Percentiles rank a stretch among this genome's conserved stretches.
Conservation (phyloP, 192 early-diverging fungal genomes). For the Coemansia sp. region DNA sequence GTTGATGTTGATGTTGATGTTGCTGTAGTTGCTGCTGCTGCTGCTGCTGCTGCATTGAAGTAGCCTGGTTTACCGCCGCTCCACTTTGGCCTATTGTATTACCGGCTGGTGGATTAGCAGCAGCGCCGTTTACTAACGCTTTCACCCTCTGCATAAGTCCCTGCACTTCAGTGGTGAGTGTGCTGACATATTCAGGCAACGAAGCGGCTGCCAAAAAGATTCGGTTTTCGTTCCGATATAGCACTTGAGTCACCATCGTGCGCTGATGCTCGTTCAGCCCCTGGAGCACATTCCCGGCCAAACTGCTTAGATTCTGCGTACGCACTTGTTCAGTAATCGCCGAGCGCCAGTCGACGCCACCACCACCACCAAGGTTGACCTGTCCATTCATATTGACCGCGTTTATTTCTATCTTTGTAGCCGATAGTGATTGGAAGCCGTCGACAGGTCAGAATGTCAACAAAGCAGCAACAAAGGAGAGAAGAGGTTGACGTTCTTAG, state of each 20-base stretch:
- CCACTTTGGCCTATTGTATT: constrained; percentile 7
- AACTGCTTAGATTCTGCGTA: constrained; percentile 11
- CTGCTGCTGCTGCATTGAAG: constrained; percentile 12
- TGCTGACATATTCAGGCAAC: constrained; percentile 30
- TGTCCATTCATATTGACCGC: constrained; percentile 29
- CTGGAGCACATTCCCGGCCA: constrained; percentile 19
- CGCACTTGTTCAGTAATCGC: constrained; percentile 23
- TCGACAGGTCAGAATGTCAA: background rate
- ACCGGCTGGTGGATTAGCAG: constrained; percentile 1
- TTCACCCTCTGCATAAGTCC: constrained; percentile 22
- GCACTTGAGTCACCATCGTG: constrained; percentile 1
- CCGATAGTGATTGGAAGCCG: background rate
- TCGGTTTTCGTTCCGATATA: constrained; percentile 16
- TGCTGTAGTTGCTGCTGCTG: too few relatives aligned
- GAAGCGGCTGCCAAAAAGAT: constrained; percentile 17
- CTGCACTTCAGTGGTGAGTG: constrained; percentile 9
- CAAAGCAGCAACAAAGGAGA: background rate
- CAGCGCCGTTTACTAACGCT: background rate
- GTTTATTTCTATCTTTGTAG: background rate
- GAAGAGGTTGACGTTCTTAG: background rate
- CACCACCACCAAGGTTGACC: constrained; percentile 16
- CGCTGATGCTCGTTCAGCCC: constrained; percentile 14
- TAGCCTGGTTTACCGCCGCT: constrained; percentile 5
- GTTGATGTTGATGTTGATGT: too few relatives aligned
- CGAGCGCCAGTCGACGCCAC: constrained; percentile 32